These are phyloP conservation scores for Vitis rotundifolia DNA, from an alignment of 164 flowering plant genomes.

Conservation along the genomic window DNA sequence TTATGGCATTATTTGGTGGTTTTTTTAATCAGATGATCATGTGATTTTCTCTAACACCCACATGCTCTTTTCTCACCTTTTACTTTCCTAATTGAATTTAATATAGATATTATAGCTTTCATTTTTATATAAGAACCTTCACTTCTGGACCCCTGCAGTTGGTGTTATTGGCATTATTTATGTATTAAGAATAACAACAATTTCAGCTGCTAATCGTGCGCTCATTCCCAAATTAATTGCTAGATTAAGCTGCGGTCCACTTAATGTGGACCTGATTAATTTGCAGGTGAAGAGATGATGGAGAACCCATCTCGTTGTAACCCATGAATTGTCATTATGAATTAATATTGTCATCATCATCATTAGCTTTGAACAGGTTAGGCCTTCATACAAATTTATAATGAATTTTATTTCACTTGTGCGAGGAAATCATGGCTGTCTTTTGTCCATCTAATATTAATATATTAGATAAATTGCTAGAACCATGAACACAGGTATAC, in stretches of 20 bases:
- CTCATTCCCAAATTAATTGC: background rate
- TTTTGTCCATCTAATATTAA: slow-evolving; percentile 15
- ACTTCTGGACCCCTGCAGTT: too few relatives aligned
- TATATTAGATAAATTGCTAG: slow-evolving; percentile 3
- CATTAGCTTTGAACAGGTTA: slow-evolving; percentile 13
- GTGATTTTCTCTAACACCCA: slow-evolving; percentile 31
- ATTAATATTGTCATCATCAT: slow-evolving; percentile 20
- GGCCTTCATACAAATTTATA: background rate
- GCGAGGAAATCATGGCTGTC: slow-evolving; percentile 30
- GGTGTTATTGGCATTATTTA: too few relatives aligned
- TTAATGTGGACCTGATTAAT: background rate
- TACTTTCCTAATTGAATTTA: slow-evolving; percentile 12
- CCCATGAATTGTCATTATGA: background rate
- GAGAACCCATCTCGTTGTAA: background rate
- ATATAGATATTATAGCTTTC: background rate
- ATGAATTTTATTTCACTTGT: background rate
- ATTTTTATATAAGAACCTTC: too few relatives aligned
- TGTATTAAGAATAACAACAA: too few relatives aligned
- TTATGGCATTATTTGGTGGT: background rate
- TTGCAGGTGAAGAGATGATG: background rate
- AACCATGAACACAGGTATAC: slow-evolving; percentile 10
- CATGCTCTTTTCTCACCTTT: slow-evolving; percentile 21
- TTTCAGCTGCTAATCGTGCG: background rate
- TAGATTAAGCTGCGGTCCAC: background rate
- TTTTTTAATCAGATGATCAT: slow-evolving; percentile 13